Evolutionary conservation across 805 yeast genomes (phyloP), one percentile per base, ranked within the genome.

Genomic region (Candida michaelii): DNA sequence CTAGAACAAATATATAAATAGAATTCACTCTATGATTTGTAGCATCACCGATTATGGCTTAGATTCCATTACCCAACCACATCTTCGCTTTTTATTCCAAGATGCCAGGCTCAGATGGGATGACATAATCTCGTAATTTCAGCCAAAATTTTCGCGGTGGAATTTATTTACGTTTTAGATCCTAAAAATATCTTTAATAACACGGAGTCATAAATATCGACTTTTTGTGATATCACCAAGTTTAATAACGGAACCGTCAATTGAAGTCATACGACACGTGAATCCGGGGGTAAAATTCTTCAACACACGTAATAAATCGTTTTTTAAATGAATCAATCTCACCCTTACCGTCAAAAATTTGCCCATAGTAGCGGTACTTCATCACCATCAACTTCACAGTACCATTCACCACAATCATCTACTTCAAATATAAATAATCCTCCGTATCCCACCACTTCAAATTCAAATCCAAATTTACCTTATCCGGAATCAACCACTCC

Each of bases 301-400:
- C 10, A 23, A 23, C 6, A 23, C 25, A 23, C 25, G 25, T 7
- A 23, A 23, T n/a, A n/a, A 23, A 23, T 23, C 25, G 25, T 6
- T 10, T 7, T 23, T 23, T 10, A 23, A 33, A 34, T 34, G 37
- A 34, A 23, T 34, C 37, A 34, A 34, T 23, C 30, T 23, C 63
- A 60, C 42, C 63, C 65, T 18, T 60, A 60, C 47, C 62, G 63
- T 40, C 62, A 60, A 39, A 58, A 50, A 46, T 49, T 40, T 16
- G 49, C 48, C 13, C 39, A 37, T 23, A 35, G 32, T n/a, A 35
- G 33, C 19, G 13, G 36, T 10, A 16, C 30, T 12, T 3, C 32
- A n/a, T 35, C 47, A 5, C 44, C 47, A 14, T 12, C 36, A 2
- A 32, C 44, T 13, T 41, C 51, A 11, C 44, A 42, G 19, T 41